Evolutionary conservation across 2,329 filamentous ascomycete genomes (phyloP).

Genomic region (Furcasterigmium sp.): DNA sequence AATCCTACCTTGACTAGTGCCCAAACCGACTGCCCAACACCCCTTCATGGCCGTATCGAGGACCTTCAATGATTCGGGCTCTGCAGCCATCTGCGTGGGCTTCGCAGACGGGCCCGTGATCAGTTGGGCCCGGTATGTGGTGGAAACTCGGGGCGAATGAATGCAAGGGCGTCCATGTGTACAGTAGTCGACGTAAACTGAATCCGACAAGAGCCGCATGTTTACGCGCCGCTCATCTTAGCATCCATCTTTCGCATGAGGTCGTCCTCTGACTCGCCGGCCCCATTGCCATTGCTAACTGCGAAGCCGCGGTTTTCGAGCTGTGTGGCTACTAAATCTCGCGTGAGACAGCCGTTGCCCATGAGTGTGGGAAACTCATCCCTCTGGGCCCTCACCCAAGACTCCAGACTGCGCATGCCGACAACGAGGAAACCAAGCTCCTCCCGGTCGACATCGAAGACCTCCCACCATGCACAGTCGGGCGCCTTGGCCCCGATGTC

Average conservation of each 20-base stretch:
- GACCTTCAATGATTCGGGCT: no score
- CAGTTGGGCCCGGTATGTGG: no score
- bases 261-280: slow-evolving; percentile 34
- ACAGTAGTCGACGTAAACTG: no score
- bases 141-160: no score
- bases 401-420: slow-evolving; percentile 72
- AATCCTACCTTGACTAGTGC: no score
- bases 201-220: no score
- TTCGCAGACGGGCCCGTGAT: no score
- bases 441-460: slow-evolving; percentile 93
- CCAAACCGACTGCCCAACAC: no score
- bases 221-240: neutral
- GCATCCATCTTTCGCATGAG: slow-evolving; percentile 30
- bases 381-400: slow-evolving; percentile 58
- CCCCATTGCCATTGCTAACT: slow-evolving; percentile 21
- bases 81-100: no score
- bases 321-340: slow-evolving; percentile 53
- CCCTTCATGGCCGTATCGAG: no score
- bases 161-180: no score
- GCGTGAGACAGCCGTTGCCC: slow-evolving; percentile 47
- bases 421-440: slow-evolving; percentile 91
- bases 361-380: slow-evolving; percentile 45
- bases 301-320: slow-evolving; percentile 46
- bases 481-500: slow-evolving; percentile 75
- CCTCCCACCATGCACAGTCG: slow-evolving; percentile 90